Evolutionary conservation across 1,284 basidiomycete genomes (phyloP).

Genomic region (Cryptococcus neoformans): DNA sequence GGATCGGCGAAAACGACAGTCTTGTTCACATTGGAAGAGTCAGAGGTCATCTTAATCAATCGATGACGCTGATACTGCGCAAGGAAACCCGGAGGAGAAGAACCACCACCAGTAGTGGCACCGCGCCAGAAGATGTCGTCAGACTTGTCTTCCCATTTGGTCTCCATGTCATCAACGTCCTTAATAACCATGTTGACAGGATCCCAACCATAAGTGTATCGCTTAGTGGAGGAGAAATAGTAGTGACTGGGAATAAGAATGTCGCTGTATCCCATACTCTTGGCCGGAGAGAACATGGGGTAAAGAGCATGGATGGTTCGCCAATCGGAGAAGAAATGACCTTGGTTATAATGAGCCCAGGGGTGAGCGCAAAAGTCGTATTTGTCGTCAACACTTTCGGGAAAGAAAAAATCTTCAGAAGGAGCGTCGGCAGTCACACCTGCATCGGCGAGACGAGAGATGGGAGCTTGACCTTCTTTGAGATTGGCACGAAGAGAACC

Average conservation of each 20-base stretch:
- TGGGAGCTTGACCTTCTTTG: slow-evolving; percentile 50
- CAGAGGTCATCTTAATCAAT: slow-evolving; percentile 74
- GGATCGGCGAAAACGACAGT: slow-evolving; percentile 75
- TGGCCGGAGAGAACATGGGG: slow-evolving; percentile 87
- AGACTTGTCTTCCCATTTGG: slow-evolving; percentile 60
- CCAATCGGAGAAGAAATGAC: slow-evolving; percentile 96
- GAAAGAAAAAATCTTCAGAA: slow-evolving; percentile 63
- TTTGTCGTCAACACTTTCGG: slow-evolving; percentile 58
- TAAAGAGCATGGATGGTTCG: slow-evolving; percentile 77
- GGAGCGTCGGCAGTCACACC: slow-evolving; percentile 45
- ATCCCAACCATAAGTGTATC: slow-evolving; percentile 91
- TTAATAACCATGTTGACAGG: slow-evolving; percentile 64
- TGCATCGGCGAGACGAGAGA: slow-evolving; percentile 47
- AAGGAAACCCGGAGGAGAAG: slow-evolving; percentile 76
- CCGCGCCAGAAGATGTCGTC: slow-evolving; percentile 62
- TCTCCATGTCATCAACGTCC: slow-evolving; percentile 73
- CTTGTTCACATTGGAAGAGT: slow-evolving; percentile 57
- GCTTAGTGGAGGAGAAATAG: slow-evolving; percentile 75
- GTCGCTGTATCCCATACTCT: slow-evolving; percentile 76
- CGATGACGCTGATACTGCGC: slow-evolving; percentile 84
- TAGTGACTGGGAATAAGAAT: slow-evolving; percentile 92
- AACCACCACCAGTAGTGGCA: slow-evolving; percentile 88
- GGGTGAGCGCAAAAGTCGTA: slow-evolving; percentile 77
- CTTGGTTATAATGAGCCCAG: slow-evolving; percentile 77
- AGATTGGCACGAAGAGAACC: slow-evolving; percentile 61